A percentile compares a stretch with the other conserved stretches of the same genome.
Evolutionary conservation across 1,284 basidiomycete species (phyloP).

Genomic region (Phellopilus nigrolimitatus): DNA sequence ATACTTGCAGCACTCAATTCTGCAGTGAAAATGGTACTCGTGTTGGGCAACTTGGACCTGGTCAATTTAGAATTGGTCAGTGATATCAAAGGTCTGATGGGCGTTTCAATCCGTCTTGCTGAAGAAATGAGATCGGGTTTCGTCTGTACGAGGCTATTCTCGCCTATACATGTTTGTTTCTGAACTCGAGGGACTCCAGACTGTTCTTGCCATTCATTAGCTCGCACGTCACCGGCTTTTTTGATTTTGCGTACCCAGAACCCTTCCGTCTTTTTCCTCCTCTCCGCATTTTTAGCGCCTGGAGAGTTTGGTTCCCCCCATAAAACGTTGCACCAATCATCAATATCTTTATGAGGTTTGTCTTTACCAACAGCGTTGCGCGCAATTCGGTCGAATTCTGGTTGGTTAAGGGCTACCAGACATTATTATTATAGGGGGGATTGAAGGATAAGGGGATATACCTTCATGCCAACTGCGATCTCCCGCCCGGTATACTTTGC

Average conservation of each 20-base stretch:
- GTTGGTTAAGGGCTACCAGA: not conserved
- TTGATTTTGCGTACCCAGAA: too few species aligned
- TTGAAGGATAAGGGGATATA: constrained; percentile 26
- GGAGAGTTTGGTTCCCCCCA: too few species aligned
- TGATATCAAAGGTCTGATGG: too few species aligned
- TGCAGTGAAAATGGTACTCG: too few species aligned
- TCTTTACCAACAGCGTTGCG: not conserved
- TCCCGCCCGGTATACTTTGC: constrained; percentile 53
- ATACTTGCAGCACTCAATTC: too few species aligned
- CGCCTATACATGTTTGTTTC: not conserved
- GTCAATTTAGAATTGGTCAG: too few species aligned
- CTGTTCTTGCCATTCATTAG: not conserved
- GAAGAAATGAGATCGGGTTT: not conserved
- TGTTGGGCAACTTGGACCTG: too few species aligned
- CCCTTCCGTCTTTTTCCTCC: too few species aligned
- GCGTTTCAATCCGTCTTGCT: too few species aligned
- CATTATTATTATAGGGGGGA: not conserved
- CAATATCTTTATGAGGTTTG: too few species aligned
- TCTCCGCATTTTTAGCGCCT: too few species aligned
- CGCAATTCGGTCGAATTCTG: constrained; percentile 1
- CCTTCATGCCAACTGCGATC: constrained; percentile 65
- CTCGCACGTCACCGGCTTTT: not conserved
- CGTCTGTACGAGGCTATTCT: not conserved
- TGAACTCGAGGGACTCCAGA: not conserved
- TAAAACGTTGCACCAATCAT: too few species aligned